These are phyloP conservation scores for Cercospora sp. DNA, from an alignment of 2,329 filamentous ascomycete genomes.

Conservation along the genomic window DNA sequence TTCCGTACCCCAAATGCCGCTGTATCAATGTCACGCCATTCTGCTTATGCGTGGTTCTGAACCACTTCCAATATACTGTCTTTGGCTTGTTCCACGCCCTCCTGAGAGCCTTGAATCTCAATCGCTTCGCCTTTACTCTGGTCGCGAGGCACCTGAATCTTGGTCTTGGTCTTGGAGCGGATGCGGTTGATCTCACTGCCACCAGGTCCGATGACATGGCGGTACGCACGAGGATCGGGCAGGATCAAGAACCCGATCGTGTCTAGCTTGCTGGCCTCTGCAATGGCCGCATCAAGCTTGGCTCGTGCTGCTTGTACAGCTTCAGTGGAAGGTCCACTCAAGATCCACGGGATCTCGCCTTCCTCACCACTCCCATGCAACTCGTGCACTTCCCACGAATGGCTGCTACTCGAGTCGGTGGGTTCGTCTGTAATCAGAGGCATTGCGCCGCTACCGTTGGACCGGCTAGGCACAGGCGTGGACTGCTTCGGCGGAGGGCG, in stretches of 20 bases:
- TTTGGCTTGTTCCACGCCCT: slow-evolving; percentile 82
- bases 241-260: slow-evolving; percentile 85
- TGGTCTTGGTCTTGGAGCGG: slow-evolving; percentile 86
- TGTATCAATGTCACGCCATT: background rate
- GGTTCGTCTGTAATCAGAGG: slow-evolving; percentile 90
- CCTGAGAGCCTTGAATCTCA: slow-evolving; percentile 70
- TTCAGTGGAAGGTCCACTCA: slow-evolving; percentile 71
- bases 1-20: background rate
- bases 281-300: slow-evolving; percentile 69
- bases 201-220: slow-evolving; percentile 83
- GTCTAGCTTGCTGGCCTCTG: slow-evolving; percentile 67
- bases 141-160: slow-evolving; percentile 87
- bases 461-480: slow-evolving; percentile 47
- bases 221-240: slow-evolving; percentile 84
- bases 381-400: slow-evolving; percentile 83
- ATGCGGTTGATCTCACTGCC: slow-evolving; percentile 92
- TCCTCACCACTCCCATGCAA: slow-evolving; percentile 67
- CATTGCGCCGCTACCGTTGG: slow-evolving; percentile 61
- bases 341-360: slow-evolving; percentile 77
- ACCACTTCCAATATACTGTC: slow-evolving; percentile 86
- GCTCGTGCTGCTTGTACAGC: slow-evolving; percentile 79
- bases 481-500: slow-evolving; percentile 69
- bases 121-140: slow-evolving; percentile 77
- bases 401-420: slow-evolving; percentile 58
- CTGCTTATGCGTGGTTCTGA: slow-evolving; percentile 38